Evolutionary conservation across 768 basidiomycete genomes (phyloP).

Genomic region (Cubamyces sp.): DNA sequence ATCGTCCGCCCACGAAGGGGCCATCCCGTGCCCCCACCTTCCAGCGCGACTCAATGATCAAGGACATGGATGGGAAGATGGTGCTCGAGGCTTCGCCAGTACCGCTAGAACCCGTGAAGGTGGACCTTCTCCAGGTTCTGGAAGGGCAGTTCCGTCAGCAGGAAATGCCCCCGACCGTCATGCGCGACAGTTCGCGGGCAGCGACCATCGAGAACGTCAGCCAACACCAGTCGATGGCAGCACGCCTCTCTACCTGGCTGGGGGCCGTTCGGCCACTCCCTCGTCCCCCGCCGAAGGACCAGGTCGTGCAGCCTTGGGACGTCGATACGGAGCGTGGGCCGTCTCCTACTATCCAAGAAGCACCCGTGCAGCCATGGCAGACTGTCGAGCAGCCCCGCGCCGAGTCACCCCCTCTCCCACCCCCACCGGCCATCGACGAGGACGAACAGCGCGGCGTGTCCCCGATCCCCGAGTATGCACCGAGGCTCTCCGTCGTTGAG

Average conservation of each 20-base stretch:
- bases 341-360: not conserved
- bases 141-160: slow-evolving; percentile 18
- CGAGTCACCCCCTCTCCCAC: slow-evolving; percentile 10
- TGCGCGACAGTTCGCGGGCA: slow-evolving; percentile 16
- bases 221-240: slow-evolving; percentile 23
- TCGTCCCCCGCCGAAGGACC: not conserved
- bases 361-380: not conserved
- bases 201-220: slow-evolving; percentile 9
- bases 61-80: not conserved
- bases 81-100: not conserved
- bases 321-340: slow-evolving; percentile 23
- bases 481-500: not conserved
- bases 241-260: slow-evolving; percentile 23
- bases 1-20: slow-evolving; percentile 14
- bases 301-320: slow-evolving; percentile 20
- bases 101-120: not conserved
- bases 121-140: slow-evolving; percentile 15
- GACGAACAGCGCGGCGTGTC: slow-evolving; percentile 24
- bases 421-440: slow-evolving; percentile 9
- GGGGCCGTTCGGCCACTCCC: slow-evolving; percentile 14
- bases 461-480: slow-evolving; percentile 9
- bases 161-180: slow-evolving; percentile 16
- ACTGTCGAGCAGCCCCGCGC: not conserved
- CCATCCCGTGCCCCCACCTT: slow-evolving; percentile 13
- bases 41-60: slow-evolving; percentile 7